Percentiles rank a stretch among this genome's conserved stretches.
phyloP scores from a whole-genome alignment of 1,284 basidiomycete species.

The Ceratobasidium sp. region DNA sequence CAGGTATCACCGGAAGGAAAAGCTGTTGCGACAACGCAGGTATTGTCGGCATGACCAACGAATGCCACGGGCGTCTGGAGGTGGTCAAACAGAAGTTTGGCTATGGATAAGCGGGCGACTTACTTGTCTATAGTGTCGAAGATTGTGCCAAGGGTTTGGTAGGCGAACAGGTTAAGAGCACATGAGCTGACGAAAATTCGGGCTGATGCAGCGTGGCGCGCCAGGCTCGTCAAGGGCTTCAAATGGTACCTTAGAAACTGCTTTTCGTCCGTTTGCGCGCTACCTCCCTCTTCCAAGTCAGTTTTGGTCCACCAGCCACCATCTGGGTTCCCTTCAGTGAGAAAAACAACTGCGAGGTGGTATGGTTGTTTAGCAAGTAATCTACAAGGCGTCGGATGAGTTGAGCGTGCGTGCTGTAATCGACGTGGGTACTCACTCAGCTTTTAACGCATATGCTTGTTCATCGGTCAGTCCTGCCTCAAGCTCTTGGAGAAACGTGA shows the following conservation, averaged over 20 bases:
- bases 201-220: not conserved
- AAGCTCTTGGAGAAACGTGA: not conserved
- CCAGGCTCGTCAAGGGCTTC: not conserved
- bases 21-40: not conserved
- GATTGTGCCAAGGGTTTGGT: not conserved
- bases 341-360: constrained; percentile 2
- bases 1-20: not conserved
- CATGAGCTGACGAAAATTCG: not conserved
- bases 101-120: not conserved
- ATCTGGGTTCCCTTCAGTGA: not conserved
- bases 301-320: not conserved
- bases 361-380: not conserved
- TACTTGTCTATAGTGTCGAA: not conserved
- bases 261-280: not conserved
- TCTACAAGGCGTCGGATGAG: not conserved
- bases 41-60: not conserved
- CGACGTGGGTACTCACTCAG: not conserved
- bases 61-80: constrained; percentile 16
- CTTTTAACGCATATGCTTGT: not conserved
- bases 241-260: not conserved
- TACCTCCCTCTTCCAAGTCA: no score
- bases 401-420: not conserved
- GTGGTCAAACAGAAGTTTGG: not conserved
- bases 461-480: not conserved
- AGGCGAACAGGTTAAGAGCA: not conserved